phyloP scores from a whole-genome alignment of 2,329 filamentous ascomycete species.

The Calonectria pauciramosa region DNA sequence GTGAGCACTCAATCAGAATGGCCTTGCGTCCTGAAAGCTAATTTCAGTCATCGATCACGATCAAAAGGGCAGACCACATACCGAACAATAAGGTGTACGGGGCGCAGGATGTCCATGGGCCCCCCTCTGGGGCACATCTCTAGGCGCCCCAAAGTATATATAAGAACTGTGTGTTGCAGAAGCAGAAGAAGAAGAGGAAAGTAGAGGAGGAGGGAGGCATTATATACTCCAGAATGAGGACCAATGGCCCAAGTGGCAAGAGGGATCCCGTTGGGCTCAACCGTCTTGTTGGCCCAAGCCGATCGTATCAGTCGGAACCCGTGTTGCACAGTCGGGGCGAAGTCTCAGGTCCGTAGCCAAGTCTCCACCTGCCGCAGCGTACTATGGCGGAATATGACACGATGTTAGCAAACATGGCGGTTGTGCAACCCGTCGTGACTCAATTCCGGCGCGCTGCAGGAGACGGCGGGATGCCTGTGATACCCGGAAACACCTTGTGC shows the following conservation, averaged over 20 bases:
- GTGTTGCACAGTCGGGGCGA: neutral
- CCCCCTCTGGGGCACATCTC: neutral
- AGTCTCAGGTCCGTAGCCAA: neutral
- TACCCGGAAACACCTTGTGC: neutral
- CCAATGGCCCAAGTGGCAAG: neutral
- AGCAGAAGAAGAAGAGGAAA: neutral
- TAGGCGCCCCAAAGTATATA: neutral
- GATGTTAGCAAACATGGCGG: neutral
- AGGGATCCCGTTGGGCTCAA: neutral
- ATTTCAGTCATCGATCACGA: neutral
- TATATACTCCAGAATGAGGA: neutral
- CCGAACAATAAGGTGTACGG: neutral
- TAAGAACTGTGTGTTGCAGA: neutral
- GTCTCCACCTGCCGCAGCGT: neutral
- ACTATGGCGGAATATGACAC: neutral
- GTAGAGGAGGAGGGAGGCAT: neutral
- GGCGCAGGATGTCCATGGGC: neutral
- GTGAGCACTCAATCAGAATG: neutral
- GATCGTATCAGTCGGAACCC: neutral
- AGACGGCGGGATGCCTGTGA: neutral
- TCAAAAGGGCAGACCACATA: neutral
- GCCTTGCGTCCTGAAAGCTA: neutral
- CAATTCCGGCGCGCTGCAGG: neutral
- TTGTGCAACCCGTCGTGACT: neutral
- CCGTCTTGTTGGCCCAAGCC: neutral